A percentile compares a stretch with the other conserved stretches of the same genome.
These are phyloP conservation scores for Metschnikowia noctiluminum DNA, from an alignment of 805 yeast species.

Conservation along the genomic window DNA sequence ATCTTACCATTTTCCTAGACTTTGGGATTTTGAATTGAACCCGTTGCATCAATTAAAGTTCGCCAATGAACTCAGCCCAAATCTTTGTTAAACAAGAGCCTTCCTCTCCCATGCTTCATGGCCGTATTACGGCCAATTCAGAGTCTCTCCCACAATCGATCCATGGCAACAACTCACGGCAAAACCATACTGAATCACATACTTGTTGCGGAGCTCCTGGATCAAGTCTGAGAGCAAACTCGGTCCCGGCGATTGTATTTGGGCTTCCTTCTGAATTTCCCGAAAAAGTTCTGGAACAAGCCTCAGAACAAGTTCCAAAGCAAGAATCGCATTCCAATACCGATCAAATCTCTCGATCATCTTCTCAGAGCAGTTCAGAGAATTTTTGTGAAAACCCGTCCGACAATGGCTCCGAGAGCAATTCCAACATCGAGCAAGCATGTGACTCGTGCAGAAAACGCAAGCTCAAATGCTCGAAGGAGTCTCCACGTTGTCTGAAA, in stretches of 20 bases:
- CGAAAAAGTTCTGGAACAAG: neutral
- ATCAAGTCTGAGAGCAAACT: neutral
- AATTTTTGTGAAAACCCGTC: neutral
- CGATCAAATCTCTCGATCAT: no score
- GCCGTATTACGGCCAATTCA: neutral
- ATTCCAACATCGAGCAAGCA: slow-evolving; percentile 47
- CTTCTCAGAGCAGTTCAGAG: neutral
- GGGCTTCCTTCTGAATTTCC: neutral
- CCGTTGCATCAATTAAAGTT: neutral
- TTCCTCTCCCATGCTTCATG: slow-evolving; percentile 1
- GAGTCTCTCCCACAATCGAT: neutral
- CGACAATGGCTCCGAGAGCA: neutral
- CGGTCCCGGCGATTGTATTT: neutral
- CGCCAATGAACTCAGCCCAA: slow-evolving; percentile 2
- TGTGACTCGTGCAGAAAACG: slow-evolving; percentile 84
- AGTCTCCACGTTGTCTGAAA: slow-evolving; percentile 70
- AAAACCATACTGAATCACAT: neutral
- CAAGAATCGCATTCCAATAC: no score
- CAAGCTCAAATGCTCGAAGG: slow-evolving; percentile 78
- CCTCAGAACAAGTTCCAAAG: neutral
- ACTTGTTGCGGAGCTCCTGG: neutral
- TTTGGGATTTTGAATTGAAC: neutral
- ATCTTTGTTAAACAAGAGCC: slow-evolving; percentile 8
- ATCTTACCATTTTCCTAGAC: neutral
- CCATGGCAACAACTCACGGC: neutral